Base-by-base conservation (phyloP, 2,329 filamentous ascomycete genomes). In the Daldinia sp. region DNA sequence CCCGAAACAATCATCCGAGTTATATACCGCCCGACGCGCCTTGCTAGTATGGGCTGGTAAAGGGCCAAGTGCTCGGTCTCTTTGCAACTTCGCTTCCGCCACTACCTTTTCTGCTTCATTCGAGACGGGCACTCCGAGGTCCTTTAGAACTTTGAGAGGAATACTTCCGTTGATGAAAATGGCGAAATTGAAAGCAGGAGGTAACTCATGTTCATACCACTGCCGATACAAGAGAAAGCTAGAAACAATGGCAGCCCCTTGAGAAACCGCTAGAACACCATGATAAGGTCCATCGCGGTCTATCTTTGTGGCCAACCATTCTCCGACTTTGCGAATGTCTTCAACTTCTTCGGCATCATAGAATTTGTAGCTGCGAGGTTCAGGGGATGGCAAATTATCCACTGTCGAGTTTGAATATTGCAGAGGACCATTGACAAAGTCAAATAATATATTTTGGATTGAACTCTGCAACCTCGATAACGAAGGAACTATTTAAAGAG, bases 111-210 rank as follows among this genome's bases (percentile, higher is more conserved):
- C 74, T 2, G 81, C 80, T 23, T 73, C 70, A 10, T 72, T 66
- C 12, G 80, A 69, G 1, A 82, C 75, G 1, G 69, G 62, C 1
- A 81, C 73, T 5, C 78, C 79, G 4, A 83, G 74, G 37, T 80
- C 75, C 6, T 70, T 68, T 20, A 83, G 72, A 6, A 79, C 74
- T 4, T 69, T 65, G 33, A 83, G 74, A 10, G 81, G 77, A 42
- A 83, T 50, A 7, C 77, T 77, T 37, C 81, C 81, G 67, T 80
- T 80, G 44, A 83, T 74, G 70, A 83, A 83, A 35, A 82, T 71
- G 57, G 78, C 82, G 4, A 79, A 80, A 26, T 73, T 74, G 71
- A 83, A 82, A 0, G 80, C 79, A 7, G 78, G 71, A 4, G 74
- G 72, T 3, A 72, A 62, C 7, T 72, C 66, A n/a, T 75, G 72